Evolutionary conservation across 371 early-diverging fungal genomes (phyloP).

Genomic region (Lichtheimia ornata): DNA sequence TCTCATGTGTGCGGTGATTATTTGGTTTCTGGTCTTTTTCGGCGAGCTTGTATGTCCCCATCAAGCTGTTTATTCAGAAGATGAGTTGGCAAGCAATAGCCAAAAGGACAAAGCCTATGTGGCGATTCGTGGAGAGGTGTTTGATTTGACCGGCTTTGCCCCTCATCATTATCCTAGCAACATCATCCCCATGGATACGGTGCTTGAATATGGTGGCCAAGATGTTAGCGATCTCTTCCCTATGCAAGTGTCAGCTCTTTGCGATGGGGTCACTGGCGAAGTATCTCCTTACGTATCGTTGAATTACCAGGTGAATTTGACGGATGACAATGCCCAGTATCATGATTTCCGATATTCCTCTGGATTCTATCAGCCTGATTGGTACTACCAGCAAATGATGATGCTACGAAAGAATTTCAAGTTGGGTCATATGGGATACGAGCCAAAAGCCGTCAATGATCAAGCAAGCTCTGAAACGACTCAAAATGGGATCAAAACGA

Average conservation of each 20-base stretch:
- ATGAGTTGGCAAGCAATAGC: slow-evolving; percentile 54
- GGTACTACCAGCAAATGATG: slow-evolving; percentile 50
- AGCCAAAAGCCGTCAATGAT: slow-evolving; percentile 26
- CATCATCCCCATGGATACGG: slow-evolving; percentile 48
- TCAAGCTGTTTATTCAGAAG: slow-evolving; percentile 66
- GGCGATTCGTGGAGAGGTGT: slow-evolving; percentile 74
- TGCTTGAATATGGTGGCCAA: slow-evolving; percentile 63
- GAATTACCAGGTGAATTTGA: slow-evolving; percentile 33
- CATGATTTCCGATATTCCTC: slow-evolving; percentile 46
- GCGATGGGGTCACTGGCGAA: slow-evolving; percentile 28
- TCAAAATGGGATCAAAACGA: slow-evolving; percentile 28
- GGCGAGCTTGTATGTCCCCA: slow-evolving; percentile 89
- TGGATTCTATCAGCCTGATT: slow-evolving; percentile 33
- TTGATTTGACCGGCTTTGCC: slow-evolving; percentile 66
- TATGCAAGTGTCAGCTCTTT: slow-evolving; percentile 65
- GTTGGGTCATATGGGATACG: slow-evolving; percentile 40
- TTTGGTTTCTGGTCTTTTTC: slow-evolving; percentile 90
- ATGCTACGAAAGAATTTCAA: slow-evolving; percentile 41
- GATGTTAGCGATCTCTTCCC: slow-evolving; percentile 74
- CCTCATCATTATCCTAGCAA: slow-evolving; percentile 56
- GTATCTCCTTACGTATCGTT: slow-evolving; percentile 38
- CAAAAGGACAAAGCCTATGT: slow-evolving; percentile 48
- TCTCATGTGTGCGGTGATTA: slow-evolving; percentile 73
- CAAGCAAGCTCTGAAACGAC: slow-evolving; percentile 26
- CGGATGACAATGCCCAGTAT: slow-evolving; percentile 43